phyloP scores from a whole-genome alignment of 441 rosid genomes.

The Gossypium aridum region DNA sequence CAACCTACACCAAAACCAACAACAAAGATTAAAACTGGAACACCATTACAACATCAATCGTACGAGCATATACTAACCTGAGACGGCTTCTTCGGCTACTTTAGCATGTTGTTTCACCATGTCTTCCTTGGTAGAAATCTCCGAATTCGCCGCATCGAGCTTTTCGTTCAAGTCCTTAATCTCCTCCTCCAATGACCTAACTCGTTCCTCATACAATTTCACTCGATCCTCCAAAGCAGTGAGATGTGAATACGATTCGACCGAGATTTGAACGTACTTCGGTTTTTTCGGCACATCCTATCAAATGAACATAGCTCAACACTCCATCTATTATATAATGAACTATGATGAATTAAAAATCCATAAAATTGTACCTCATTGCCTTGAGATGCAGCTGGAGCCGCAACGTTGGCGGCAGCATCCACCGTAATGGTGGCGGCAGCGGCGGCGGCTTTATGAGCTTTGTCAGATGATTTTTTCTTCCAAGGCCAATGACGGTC shows the following conservation, averaged over 20 bases:
- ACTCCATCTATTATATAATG: background rate
- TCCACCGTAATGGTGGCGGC: background rate
- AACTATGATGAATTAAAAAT: background rate
- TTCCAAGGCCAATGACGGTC: conserved; percentile 99
- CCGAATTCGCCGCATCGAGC: conserved; percentile 56
- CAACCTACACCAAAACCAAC: conserved; percentile 51
- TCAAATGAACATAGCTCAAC: background rate
- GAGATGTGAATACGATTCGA: conserved; percentile 71
- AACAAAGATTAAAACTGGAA: background rate
- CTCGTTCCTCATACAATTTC: conserved; percentile 44
- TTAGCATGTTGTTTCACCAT: conserved; percentile 90
- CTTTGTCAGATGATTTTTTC: conserved; percentile 84
- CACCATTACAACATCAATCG: background rate
- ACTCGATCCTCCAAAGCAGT: conserved; percentile 73
- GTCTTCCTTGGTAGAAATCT: conserved; percentile 64
- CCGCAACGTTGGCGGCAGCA: conserved; percentile 20
- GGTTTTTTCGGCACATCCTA: conserved; percentile 68
- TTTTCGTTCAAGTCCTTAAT: conserved; percentile 65
- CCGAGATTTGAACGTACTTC: conserved; percentile 78
- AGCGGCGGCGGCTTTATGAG: conserved; percentile 25
- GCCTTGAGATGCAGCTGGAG: conserved; percentile 36
- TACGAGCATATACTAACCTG: conserved; percentile 35
- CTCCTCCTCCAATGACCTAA: conserved; percentile 52
- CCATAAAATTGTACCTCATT: conserved; percentile 38
- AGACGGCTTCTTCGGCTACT: conserved; percentile 98